These are phyloP conservation scores for Podaxis sp. DNA, from an alignment of 768 basidiomycete species.

Conservation along the genomic window DNA sequence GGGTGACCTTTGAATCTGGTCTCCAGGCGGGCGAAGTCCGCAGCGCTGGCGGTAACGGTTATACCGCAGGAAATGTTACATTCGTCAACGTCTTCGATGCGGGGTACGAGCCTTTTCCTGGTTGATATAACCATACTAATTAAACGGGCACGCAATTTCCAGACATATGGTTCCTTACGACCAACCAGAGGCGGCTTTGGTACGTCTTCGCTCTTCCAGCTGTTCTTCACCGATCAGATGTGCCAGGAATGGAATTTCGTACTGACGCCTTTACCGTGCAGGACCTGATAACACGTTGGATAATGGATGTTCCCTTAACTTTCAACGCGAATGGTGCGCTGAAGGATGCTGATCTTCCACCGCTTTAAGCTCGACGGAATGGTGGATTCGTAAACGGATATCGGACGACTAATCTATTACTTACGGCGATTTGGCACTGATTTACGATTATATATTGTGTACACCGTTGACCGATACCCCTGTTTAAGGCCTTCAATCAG, in stretches of 20 bases:
- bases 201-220: slow-evolving; percentile 31
- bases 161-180: slow-evolving; percentile 92
- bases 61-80: slow-evolving; percentile 78
- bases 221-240: slow-evolving; percentile 1
- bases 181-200: slow-evolving; percentile 84
- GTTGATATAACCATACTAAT: background rate
- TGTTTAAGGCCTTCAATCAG: background rate
- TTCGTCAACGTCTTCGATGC: slow-evolving; percentile 79
- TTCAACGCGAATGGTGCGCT: background rate
- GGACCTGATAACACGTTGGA: slow-evolving; percentile 62
- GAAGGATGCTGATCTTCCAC: background rate
- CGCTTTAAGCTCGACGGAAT: slow-evolving; percentile 2
- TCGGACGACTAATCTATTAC: background rate
- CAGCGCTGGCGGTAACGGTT: slow-evolving; percentile 61
- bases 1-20: slow-evolving; percentile 53
- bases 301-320: slow-evolving; percentile 18
- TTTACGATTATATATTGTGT: background rate
- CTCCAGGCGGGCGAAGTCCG: slow-evolving; percentile 67
- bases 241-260: background rate
- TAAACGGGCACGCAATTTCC: slow-evolving; percentile 9
- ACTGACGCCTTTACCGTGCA: slow-evolving; percentile 22
- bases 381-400: background rate
- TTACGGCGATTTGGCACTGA: background rate
- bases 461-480: background rate
- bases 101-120: slow-evolving; percentile 50